A percentile compares a stretch with the other conserved stretches of the same genome.
These are phyloP conservation scores for Hypoxylon trugodes DNA, from an alignment of 495 filamentous ascomycete genomes.

Conservation along the genomic window DNA sequence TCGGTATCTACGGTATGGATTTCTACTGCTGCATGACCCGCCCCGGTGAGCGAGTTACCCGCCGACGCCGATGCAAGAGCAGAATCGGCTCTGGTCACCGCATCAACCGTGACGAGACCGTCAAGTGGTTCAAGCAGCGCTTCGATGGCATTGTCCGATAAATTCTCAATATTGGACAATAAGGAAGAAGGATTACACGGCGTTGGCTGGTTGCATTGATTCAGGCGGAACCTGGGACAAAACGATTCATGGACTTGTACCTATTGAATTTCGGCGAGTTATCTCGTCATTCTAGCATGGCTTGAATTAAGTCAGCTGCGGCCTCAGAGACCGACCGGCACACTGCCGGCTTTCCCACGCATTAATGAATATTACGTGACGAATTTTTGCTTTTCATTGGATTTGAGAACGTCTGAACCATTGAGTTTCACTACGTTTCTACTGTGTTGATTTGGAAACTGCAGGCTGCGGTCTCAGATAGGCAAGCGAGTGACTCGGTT, in stretches of 20 bases:
- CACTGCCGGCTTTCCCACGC: constrained; percentile 61
- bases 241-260: constrained; percentile 54
- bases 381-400: not conserved
- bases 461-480: not conserved
- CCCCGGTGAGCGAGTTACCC: constrained; percentile 96
- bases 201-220: constrained; percentile 48
- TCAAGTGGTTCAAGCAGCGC: constrained; percentile 99
- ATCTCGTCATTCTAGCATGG: constrained; percentile 53
- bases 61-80: constrained; percentile 88
- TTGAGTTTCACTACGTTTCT: not conserved
- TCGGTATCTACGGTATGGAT: constrained; percentile 99
- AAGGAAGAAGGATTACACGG: constrained; percentile 40
- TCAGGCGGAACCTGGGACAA: constrained; percentile 46
- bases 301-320: constrained; percentile 61
- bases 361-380: constrained; percentile 37
- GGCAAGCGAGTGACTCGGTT: too few species aligned
- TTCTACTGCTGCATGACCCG: constrained; percentile 99
- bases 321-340: constrained; percentile 72
- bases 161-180: constrained; percentile 44
- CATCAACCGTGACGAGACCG: constrained; percentile 90
- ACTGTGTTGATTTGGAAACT: not conserved
- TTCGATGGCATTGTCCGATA: constrained; percentile 98
- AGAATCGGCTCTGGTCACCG: constrained; percentile 86
- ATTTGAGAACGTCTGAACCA: not conserved
- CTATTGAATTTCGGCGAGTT: constrained; percentile 51